Evolutionary conservation across 169 alveolate genomes (phyloP).

Genomic region (Theileria parva): DNA sequence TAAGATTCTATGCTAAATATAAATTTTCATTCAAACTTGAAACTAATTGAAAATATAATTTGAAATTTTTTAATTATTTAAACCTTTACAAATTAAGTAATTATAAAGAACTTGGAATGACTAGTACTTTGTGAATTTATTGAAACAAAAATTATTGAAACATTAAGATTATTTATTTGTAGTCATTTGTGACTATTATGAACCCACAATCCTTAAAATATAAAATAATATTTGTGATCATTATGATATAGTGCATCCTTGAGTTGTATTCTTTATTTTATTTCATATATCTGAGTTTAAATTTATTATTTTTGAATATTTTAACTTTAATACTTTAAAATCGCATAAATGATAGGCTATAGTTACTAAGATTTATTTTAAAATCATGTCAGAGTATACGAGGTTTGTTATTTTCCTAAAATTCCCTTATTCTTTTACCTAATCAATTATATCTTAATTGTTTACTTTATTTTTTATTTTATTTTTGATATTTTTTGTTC

Average conservation of each 20-base stretch:
- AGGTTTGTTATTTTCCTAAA: slow-evolving; percentile 33
- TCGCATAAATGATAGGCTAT: slow-evolving; percentile 5
- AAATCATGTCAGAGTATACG: slow-evolving; percentile 60
- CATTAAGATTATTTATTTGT: background rate
- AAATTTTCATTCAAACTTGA: background rate
- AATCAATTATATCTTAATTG: background rate
- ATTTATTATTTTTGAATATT: background rate
- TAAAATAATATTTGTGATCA: background rate
- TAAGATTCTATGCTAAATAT: background rate
- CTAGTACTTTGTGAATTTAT: background rate
- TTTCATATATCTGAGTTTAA: background rate
- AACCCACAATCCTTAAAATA: background rate
- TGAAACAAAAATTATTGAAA: too few species aligned
- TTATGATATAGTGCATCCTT: background rate
- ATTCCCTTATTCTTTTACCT: background rate
- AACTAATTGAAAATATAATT: background rate
- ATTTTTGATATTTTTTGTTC: background rate
- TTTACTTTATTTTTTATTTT: background rate
- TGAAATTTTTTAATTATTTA: background rate
- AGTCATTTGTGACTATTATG: background rate
- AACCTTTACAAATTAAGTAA: background rate
- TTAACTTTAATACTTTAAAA: background rate
- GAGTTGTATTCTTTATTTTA: background rate
- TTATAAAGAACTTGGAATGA: background rate
- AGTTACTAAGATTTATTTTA: background rate